Evolutionary conservation across 176 grass and related monocot species (phyloP).

Genomic region (Dendrocalamus sinicus): DNA sequence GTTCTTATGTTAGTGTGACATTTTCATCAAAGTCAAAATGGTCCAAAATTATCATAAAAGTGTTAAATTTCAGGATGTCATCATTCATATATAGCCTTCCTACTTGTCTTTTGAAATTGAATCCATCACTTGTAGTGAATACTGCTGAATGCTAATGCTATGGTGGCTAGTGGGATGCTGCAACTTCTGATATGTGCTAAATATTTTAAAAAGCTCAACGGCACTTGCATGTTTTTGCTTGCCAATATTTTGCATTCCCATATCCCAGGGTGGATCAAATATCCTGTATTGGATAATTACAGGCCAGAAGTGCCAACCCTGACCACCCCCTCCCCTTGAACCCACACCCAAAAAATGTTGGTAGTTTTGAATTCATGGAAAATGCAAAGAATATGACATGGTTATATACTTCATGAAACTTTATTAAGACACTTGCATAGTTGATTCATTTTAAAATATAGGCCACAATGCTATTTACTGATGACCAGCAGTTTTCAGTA

Average conservation of each 20-base stretch:
- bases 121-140: not conserved
- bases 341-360: slow-evolving; percentile 15
- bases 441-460: slow-evolving; percentile 25
- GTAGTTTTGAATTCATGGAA: not conserved
- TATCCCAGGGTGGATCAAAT: not conserved
- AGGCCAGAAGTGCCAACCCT: not conserved
- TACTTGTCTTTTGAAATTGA: not conserved
- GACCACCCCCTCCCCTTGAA: slow-evolving; percentile 18
- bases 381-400: not conserved
- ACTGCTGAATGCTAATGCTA: not conserved
- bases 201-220: not conserved
- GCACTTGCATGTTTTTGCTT: slow-evolving; percentile 24
- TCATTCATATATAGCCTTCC: not conserved
- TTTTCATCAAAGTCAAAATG: slow-evolving; percentile 9
- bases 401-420: not conserved
- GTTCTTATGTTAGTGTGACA: not conserved
- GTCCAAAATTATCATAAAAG: slow-evolving; percentile 10
- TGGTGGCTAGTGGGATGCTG: not conserved
- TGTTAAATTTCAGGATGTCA: slow-evolving; percentile 27
- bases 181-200: slow-evolving; percentile 19
- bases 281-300: not conserved
- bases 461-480: slow-evolving; percentile 24
- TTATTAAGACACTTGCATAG: not conserved
- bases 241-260: not conserved
- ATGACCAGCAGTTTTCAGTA: not conserved